A percentile compares a stretch with the other conserved stretches of the same genome.
Conservation (phyloP, 192 early-diverging fungal species). For the Coemansia sp. region DNA sequence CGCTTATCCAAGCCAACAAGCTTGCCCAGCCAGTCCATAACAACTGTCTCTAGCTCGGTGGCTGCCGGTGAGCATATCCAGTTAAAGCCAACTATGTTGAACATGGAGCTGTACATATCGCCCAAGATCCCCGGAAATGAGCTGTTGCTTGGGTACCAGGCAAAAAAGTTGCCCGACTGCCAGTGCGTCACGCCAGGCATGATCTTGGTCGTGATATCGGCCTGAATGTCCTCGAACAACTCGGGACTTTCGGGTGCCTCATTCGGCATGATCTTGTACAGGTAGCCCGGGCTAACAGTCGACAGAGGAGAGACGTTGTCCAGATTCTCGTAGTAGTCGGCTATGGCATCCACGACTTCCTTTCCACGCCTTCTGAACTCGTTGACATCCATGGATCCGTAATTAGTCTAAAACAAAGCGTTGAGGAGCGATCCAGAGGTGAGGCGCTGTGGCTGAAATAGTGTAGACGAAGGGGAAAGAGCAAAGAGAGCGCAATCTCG, state of each 20-base stretch:
- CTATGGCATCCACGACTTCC: constrained; percentile 60
- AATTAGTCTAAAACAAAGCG: neutral
- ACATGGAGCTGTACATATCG: constrained; percentile 65
- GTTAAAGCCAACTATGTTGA: constrained; percentile 55
- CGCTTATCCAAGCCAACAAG: constrained; percentile 57
- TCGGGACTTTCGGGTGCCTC: constrained; percentile 58
- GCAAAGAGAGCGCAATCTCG: neutral
- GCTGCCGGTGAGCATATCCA: constrained; percentile 58
- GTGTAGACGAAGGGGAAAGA: neutral
- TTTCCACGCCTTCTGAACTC: constrained; percentile 63
- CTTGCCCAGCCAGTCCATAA: constrained; percentile 65
- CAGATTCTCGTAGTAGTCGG: constrained; percentile 60
- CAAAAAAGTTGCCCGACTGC: constrained; percentile 66
- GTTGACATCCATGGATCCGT: constrained; percentile 39
- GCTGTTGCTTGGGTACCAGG: constrained; percentile 57
- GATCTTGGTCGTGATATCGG: constrained; percentile 58
- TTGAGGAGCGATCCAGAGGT: neutral
- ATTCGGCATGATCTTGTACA: constrained; percentile 55
- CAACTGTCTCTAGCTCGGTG: constrained; percentile 63
- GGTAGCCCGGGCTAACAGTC: constrained; percentile 59
- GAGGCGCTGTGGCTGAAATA: neutral
- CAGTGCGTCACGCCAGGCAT: constrained; percentile 69
- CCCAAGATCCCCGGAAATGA: constrained; percentile 60
- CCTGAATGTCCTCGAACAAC: constrained; percentile 44
- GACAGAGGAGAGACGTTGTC: constrained; percentile 51